Percentiles rank a stretch among this genome's conserved stretches.
Evolutionary conservation across 768 basidiomycete species (phyloP).

Genomic region (Naganishia friedmannii): DNA sequence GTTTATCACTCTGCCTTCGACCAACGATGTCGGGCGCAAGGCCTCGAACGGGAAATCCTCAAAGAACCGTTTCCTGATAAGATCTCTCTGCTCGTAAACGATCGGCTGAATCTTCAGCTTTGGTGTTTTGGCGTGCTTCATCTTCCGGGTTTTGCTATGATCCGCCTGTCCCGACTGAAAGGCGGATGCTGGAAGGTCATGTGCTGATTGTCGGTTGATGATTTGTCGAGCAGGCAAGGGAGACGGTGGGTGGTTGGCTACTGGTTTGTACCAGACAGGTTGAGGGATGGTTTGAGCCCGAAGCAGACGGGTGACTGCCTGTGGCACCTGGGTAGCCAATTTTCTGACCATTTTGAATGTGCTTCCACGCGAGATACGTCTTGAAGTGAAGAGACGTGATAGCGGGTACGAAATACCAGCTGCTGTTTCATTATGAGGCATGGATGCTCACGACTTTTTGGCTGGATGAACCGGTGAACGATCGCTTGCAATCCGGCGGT

Average conservation of each 20-base stretch:
- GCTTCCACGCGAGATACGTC: too few relatives aligned
- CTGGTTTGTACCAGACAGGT: conserved; percentile 80
- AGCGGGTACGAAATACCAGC: not conserved
- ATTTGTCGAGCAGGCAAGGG: conserved; percentile 70
- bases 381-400: not conserved
- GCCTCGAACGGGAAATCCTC: conserved; percentile 94
- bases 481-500: not conserved
- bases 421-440: not conserved
- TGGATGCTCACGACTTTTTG: conserved; percentile 14
- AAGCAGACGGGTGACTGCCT: conserved; percentile 76
- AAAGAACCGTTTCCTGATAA: conserved; percentile 85
- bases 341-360: conserved; percentile 34
- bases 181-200: conserved; percentile 53
- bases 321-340: conserved; percentile 82
- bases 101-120: conserved; percentile 59
- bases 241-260: conserved; percentile 81
- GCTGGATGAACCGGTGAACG: not conserved
- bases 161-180: conserved; percentile 24
- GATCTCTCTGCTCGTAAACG: conserved; percentile 77
- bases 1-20: conserved; percentile 59
- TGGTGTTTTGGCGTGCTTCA: conserved; percentile 39
- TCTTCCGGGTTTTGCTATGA: conserved; percentile 39
- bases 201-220: conserved; percentile 55
- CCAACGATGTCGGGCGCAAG: conserved; percentile 71
- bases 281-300: conserved; percentile 63